These are phyloP conservation scores for Mortierella sp. DNA, from an alignment of 371 early-diverging fungal genomes.

Conservation along the genomic window DNA sequence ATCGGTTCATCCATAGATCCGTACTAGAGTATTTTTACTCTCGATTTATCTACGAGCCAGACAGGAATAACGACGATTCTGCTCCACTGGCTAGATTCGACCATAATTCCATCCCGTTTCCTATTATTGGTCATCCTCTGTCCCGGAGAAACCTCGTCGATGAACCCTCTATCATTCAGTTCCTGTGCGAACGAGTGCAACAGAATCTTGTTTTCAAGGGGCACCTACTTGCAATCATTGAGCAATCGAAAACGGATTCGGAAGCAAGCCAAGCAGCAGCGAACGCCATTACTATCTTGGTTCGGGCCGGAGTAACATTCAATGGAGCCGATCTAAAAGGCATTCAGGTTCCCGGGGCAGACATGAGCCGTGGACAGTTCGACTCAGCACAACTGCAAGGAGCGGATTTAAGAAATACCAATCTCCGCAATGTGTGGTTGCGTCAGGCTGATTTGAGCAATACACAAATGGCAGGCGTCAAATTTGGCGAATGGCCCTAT, in stretches of 20 bases:
- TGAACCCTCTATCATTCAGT: conserved; percentile 6
- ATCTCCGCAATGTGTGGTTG: conserved; percentile 5
- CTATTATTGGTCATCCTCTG: too few species aligned
- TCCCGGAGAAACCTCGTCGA: neutral
- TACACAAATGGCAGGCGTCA: neutral
- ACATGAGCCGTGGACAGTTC: conserved; percentile 4
- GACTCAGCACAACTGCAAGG: conserved; percentile 2
- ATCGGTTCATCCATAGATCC: conserved; percentile 21
- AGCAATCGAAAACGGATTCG: neutral
- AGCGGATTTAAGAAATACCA: conserved; percentile 3
- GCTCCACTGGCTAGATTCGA: too few species aligned
- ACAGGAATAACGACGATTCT: too few species aligned
- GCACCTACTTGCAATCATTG: neutral
- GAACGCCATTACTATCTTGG: conserved; percentile 12
- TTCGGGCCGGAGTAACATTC: conserved; percentile 9
- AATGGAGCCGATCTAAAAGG: conserved; percentile 1
- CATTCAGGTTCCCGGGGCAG: conserved; percentile 11
- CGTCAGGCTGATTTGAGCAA: neutral
- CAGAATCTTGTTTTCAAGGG: neutral
- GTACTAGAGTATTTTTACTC: conserved; percentile 8
- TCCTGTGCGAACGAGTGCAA: conserved; percentile 1
- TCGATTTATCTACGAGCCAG: neutral
- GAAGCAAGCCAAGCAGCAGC: neutral
- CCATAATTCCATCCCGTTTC: too few species aligned
- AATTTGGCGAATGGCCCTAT: conserved; percentile 9